Evolutionary conservation across 495 filamentous ascomycete genomes (phyloP), one percentile per base, ranked within the genome.

Genomic region (Hyaloscypha variabilis): DNA sequence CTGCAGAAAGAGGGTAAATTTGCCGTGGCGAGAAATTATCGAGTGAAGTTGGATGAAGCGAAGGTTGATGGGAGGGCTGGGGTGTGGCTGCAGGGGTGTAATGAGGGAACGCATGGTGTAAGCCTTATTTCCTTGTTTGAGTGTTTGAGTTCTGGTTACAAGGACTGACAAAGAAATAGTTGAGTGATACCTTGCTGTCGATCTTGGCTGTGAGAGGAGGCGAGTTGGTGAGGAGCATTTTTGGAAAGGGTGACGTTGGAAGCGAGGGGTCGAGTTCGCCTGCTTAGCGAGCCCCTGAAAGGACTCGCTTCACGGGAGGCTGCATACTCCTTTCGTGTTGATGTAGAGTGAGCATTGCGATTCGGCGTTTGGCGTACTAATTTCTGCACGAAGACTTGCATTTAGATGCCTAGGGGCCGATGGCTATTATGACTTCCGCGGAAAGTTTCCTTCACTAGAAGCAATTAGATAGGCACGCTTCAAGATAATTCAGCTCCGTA

Each of bases 1-100:
- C 6, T 28, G 24, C 56, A 25, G 31, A 30, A 54, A 36, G 49
- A 63, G 34, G 71, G 74, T 1, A 71, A 71, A 28, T 83, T 76
- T 49, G 63, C 28, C 26, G 79, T 87, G 6, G 71, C 62, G 8
- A 83, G 94, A 52, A 82, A 97, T 74, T 99, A 99, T 73, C 80
- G 82, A 14, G 85, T 97, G 3, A 75, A 83, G 28, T 90, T 94
- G 68, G 81, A 87, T 26, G 77, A 81, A 8, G 85, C 82, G 26
- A 84, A 85, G 66, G 89, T 97, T 29, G 68, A 67, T 53, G 78
- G 77, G 52, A 64, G 88, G 17, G 83, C 86, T 8, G 93, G 93
- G 13, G 83, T 97, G 34, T 99, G 92, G 93, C 80, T 99, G 66
- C 95, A 97, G 77, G 95, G 95, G 1, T 97, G 93, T 75, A 95